A percentile compares a stretch with the other conserved stretches of the same genome.
Conservation (phyloP, 192 early-diverging fungal species). For the Phycomyces nitens region DNA sequence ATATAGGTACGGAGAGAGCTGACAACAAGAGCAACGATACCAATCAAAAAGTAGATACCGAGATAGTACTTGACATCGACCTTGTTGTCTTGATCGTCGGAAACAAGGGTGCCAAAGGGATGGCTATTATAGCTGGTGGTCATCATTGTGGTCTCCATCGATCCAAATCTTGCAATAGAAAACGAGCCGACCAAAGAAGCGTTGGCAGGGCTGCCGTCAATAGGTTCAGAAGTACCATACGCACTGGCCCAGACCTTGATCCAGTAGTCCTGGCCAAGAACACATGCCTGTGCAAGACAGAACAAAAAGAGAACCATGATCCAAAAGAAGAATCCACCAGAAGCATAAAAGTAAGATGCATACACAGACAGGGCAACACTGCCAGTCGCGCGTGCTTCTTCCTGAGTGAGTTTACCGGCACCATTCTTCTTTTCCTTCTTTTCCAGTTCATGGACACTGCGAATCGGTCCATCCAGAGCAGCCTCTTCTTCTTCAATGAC, state of each 20-base stretch:
- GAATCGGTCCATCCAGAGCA: constrained; percentile 41
- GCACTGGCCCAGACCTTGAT: constrained; percentile 59
- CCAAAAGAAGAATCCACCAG: constrained; percentile 68
- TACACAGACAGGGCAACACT: constrained; percentile 74
- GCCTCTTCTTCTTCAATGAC: constrained; percentile 33
- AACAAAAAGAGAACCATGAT: constrained; percentile 46
- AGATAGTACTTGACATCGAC: constrained; percentile 62
- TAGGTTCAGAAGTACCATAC: constrained; percentile 12
- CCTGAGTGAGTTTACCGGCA: constrained; percentile 67
- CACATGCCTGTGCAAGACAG: constrained; percentile 32
- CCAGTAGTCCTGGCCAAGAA: constrained; percentile 61
- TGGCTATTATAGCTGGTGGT: background rate
- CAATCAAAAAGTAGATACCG: constrained; percentile 55
- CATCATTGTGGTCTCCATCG: background rate
- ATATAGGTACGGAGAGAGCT: constrained; percentile 38
- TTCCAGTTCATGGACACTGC: constrained; percentile 20
- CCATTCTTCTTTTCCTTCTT: constrained; percentile 36
- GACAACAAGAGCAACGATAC: constrained; percentile 41
- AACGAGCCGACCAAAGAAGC: background rate
- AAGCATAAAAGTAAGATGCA: constrained; percentile 68
- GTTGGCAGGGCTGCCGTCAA: too few relatives aligned
- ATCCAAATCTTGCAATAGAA: background rate
- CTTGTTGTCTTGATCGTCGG: background rate
- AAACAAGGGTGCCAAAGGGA: background rate
- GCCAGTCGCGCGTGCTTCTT: constrained; percentile 83